phyloP scores from a whole-genome alignment of 495 filamentous ascomycete species.

The Daldinia concentrica region DNA sequence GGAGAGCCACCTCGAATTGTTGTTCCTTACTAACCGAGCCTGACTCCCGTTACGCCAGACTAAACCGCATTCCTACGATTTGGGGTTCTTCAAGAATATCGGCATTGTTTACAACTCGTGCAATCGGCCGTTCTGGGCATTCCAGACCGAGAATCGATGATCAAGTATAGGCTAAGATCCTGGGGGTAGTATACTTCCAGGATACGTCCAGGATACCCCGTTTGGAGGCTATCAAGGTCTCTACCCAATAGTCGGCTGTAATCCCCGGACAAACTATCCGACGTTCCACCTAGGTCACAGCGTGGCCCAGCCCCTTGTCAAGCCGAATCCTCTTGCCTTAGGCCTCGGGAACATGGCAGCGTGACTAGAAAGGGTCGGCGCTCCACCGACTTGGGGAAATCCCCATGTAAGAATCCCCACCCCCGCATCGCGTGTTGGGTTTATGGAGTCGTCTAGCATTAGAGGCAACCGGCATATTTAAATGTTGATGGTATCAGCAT shows the following conservation, averaged over 20 bases:
- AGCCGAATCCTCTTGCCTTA: conserved; percentile 21
- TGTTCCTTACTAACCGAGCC: conserved; percentile 23
- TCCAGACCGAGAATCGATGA: conserved; percentile 29
- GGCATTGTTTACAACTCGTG: conserved; percentile 20
- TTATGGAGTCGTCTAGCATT: conserved; percentile 23
- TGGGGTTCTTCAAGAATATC: conserved; percentile 15
- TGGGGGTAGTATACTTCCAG: no score
- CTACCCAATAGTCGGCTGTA: conserved; percentile 18
- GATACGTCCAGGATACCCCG: conserved; percentile 1
- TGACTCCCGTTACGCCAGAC: conserved; percentile 16
- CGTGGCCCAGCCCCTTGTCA: conserved; percentile 5
- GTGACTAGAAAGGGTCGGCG: conserved; percentile 12
- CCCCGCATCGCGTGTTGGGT: conserved; percentile 29
- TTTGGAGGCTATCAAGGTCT: conserved; percentile 5
- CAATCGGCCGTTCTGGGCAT: conserved; percentile 33
- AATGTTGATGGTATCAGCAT: conserved; percentile 22
- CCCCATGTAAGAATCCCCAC: conserved; percentile 30
- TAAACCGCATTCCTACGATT: conserved; percentile 9
- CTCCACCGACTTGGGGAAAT: conserved; percentile 16
- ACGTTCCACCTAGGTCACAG: conserved; percentile 16
- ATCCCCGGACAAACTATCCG: conserved; percentile 30
- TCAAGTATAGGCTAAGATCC: conserved; percentile 40
- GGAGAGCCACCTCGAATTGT: neutral
- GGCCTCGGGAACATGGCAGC: conserved; percentile 15
- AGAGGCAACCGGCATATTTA: conserved; percentile 36